These are phyloP conservation scores for Lactuca sativa DNA, from an alignment of 129 eudicot species.

Conservation along the genomic window DNA sequence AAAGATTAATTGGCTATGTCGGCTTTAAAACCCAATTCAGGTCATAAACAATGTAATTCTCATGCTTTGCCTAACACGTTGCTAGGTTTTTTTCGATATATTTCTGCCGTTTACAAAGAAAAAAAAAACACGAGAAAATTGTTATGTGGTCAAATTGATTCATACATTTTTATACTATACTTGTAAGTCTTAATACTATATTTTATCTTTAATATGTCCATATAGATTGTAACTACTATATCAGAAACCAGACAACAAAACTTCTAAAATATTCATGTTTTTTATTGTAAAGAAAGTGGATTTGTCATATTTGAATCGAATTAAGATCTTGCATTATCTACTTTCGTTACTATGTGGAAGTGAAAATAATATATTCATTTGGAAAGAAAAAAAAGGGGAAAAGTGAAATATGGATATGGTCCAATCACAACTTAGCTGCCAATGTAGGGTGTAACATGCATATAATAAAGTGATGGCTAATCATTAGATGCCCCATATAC, in stretches of 20 bases:
- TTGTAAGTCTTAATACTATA: too few species aligned
- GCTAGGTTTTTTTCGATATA: too few species aligned
- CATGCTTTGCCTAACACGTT: too few species aligned
- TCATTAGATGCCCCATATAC: conserved; percentile 21
- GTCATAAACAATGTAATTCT: too few species aligned
- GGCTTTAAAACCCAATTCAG: too few species aligned
- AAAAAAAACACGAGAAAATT: too few species aligned
- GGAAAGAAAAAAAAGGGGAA: neutral
- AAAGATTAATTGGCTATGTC: too few species aligned
- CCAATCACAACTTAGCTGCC: conserved; percentile 26
- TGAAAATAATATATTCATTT: neutral
- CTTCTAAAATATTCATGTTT: neutral
- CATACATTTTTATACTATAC: too few species aligned
- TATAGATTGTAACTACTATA: neutral
- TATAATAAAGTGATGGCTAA: conserved; percentile 12
- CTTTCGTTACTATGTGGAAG: conserved; percentile 9
- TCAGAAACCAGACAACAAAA: too few species aligned
- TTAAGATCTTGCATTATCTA: neutral
- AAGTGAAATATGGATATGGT: conserved; percentile 4
- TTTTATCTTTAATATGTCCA: too few species aligned
- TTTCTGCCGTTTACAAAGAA: too few species aligned
- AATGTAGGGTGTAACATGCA: conserved; percentile 15
- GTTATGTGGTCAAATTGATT: too few species aligned
- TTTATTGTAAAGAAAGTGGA: neutral
- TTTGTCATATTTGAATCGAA: neutral